Evolutionary conservation across 2,329 filamentous ascomycete species (phyloP), one percentile per base, ranked within the genome.

Genomic region (Pyrenophora tritici-repentis): DNA sequence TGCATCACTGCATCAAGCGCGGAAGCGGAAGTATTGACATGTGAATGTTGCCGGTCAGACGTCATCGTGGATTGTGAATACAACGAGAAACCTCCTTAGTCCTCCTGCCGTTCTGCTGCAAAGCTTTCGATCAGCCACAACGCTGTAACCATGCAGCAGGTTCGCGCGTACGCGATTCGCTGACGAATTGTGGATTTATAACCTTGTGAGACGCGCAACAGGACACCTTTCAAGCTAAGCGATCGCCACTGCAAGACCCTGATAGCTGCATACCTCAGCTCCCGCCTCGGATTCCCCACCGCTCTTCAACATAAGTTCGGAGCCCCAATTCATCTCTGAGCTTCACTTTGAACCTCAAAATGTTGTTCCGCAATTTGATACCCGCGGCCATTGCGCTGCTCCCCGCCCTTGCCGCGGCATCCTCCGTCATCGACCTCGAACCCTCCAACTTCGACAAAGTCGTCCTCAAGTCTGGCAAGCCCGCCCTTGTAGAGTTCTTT

Each of bases 401-500:
- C 10, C 62, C 68, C 36, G 62, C 64, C 42, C 58, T 72, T 47
- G 56, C 59, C 54, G 87, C 89, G 67, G 86, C 86, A 66, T 94
- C 91, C 48, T 88, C 90, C 49, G 94, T 99, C 59, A 81, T 96
- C 66, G 93, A 97, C 75, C 87, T 99, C 55, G 86, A 89, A 53
- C 91, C 93, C 48, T 80, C 81, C 67, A 99, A 97, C 81, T 99
- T 99, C 75, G 93, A 97, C 80, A 79, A 87, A 40, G 82, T 96
- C 47, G 91, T 96, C 59, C 82, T 96, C 54, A 86, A 95, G 74
- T 93, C 90, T 38, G 91, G 91, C 76, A 97, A 96, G 81, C 93
- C 94, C 36, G 92, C 94, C 0, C 86, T 99, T 20, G 91, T 97
- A 66, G 92, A 97, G 76, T 99, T 99, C 84, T 97, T 96, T 72